These are phyloP conservation scores for Hymenoscyphus scutula DNA, from an alignment of 2,329 filamentous ascomycete genomes.

Conservation along the genomic window DNA sequence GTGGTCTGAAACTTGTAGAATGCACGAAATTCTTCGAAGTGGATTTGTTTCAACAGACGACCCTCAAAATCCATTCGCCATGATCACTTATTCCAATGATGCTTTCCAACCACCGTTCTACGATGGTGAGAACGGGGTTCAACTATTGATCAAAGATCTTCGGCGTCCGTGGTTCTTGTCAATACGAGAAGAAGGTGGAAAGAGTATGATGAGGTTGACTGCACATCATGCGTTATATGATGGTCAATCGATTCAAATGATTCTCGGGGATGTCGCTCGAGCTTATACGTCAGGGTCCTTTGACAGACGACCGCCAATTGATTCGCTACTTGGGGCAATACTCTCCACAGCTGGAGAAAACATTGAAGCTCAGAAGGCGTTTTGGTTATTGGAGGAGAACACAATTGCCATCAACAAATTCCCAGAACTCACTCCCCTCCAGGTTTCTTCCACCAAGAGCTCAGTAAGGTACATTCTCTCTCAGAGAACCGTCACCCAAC, in stretches of 20 bases:
- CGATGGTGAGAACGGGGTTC: conserved; percentile 20
- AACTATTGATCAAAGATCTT: conserved; percentile 15
- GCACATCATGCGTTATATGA: conserved; percentile 82
- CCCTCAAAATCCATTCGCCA: conserved; percentile 63
- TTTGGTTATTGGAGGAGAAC: conserved; percentile 61
- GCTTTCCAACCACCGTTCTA: conserved; percentile 42
- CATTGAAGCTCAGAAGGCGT: conserved; percentile 42
- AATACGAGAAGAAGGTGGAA: conserved; percentile 12
- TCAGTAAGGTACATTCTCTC: conserved; percentile 40
- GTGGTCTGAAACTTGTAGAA: conserved; percentile 54
- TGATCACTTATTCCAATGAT: conserved; percentile 59
- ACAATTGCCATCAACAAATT: conserved; percentile 65
- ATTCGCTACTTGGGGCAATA: conserved; percentile 44
- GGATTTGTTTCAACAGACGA: conserved; percentile 67
- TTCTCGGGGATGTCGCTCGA: conserved; percentile 59
- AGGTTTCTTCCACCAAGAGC: conserved; percentile 36
- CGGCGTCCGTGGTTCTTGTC: conserved; percentile 32
- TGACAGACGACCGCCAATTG: conserved; percentile 37
- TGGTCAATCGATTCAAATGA: conserved; percentile 65
- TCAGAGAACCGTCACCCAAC: conserved; percentile 39
- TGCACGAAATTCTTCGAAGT: conserved; percentile 72
- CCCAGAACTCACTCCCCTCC: conserved; percentile 69
- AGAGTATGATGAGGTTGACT: conserved; percentile 27
- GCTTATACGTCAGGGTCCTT: conserved; percentile 38
- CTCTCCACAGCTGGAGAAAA: conserved; percentile 38